Percentiles rank a stretch among this genome's conserved stretches.
These are phyloP conservation scores for Lupinus albus DNA, from an alignment of 306 rosid genomes.

Conservation along the genomic window DNA sequence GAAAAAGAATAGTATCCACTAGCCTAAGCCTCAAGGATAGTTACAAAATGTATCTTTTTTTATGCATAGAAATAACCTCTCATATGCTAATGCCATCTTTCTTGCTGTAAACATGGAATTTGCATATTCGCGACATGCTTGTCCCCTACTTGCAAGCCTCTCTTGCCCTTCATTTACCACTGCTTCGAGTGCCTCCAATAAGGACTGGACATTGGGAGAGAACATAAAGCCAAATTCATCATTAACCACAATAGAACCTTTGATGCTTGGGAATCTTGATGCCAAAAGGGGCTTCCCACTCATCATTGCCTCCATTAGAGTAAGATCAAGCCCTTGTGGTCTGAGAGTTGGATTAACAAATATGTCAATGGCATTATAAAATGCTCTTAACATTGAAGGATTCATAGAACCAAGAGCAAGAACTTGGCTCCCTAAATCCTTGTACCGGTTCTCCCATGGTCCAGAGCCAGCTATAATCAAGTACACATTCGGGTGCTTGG, in stretches of 20 bases:
- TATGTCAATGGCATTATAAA: slow-evolving; percentile 78
- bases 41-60: slow-evolving; percentile 66
- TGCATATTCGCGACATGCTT: slow-evolving; percentile 71
- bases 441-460: slow-evolving; percentile 83
- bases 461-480: slow-evolving; percentile 90
- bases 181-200: slow-evolving; percentile 63
- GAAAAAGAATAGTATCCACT: slow-evolving; percentile 8
- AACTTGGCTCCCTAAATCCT: slow-evolving; percentile 72
- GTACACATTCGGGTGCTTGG: slow-evolving; percentile 58
- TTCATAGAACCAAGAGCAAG: slow-evolving; percentile 81
- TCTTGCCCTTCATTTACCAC: slow-evolving; percentile 69
- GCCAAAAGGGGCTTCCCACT: slow-evolving; percentile 85
- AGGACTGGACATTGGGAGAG: slow-evolving; percentile 83
- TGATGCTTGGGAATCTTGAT: slow-evolving; percentile 86
- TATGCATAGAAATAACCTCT: slow-evolving; percentile 81
- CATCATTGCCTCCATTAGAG: slow-evolving; percentile 96
- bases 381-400: slow-evolving; percentile 64
- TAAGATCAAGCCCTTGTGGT: slow-evolving; percentile 93
- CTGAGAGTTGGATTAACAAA: slow-evolving; percentile 89
- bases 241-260: slow-evolving; percentile 77
- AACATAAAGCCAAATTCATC: slow-evolving; percentile 83
- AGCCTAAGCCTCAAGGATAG: slow-evolving; percentile 54
- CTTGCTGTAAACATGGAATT: slow-evolving; percentile 77
- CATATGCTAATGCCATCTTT: slow-evolving; percentile 91
- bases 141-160: slow-evolving; percentile 69